phyloP scores from a whole-genome alignment of 176 grass and related monocot species.

The Musa schizocarpa region DNA sequence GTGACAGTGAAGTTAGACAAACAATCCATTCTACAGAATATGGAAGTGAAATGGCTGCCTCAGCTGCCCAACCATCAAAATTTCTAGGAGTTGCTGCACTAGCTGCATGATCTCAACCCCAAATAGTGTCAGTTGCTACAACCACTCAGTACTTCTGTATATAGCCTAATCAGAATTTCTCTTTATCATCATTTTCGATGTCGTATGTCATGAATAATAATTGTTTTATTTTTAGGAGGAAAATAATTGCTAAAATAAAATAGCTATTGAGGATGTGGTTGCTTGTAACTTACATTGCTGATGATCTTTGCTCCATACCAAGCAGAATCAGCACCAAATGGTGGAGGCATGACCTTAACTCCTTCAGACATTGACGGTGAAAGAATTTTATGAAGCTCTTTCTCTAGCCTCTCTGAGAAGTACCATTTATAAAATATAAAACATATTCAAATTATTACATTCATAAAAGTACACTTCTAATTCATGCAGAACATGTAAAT shows the following conservation, averaged over 20 bases:
- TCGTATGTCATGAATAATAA: neutral
- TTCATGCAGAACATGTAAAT: neutral
- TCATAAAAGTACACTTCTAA: neutral
- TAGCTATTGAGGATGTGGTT: neutral
- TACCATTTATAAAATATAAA: neutral
- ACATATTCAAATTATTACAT: neutral
- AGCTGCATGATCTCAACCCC: no score
- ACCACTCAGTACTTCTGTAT: no score
- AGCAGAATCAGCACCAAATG: conserved; percentile 59
- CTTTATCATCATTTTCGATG: no score
- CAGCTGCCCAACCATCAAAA: no score
- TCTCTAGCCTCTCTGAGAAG: conserved; percentile 70
- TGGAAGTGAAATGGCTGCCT: no score
- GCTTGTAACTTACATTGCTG: conserved; percentile 52
- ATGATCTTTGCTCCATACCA: conserved; percentile 92
- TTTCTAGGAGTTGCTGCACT: no score
- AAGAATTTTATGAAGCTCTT: conserved; percentile 62
- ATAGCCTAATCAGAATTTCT: no score
- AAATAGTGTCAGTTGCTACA: no score
- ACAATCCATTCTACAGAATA: no score
- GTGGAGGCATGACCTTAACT: conserved; percentile 64
- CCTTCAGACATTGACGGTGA: conserved; percentile 62
- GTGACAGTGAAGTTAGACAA: no score
- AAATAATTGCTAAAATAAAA: neutral
- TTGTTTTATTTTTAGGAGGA: neutral